A percentile compares a stretch with the other conserved stretches of the same genome.
Evolutionary conservation across 2,329 filamentous ascomycete species (phyloP).

Genomic region (Orbilia quercus): DNA sequence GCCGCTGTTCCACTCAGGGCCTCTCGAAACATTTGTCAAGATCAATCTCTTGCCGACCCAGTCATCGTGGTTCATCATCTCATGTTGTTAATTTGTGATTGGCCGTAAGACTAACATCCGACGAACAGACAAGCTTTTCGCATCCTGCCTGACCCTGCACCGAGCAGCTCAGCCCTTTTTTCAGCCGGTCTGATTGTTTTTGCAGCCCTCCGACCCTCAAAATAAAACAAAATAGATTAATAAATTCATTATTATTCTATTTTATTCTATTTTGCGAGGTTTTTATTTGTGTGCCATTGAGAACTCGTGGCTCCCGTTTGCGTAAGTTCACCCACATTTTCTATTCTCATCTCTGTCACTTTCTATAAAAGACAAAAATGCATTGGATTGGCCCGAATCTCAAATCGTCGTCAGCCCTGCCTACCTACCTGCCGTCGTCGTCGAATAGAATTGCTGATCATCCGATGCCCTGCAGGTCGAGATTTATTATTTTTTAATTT

Average conservation of each 20-base stretch:
- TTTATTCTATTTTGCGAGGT: slow-evolving; percentile 4
- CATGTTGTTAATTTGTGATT: slow-evolving; percentile 6
- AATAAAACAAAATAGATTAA: no score
- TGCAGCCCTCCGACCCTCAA: slow-evolving; percentile 7
- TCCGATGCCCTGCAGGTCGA: slow-evolving; percentile 23
- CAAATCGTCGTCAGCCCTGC: slow-evolving; percentile 3
- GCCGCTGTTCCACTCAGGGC: no score
- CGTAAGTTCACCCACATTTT: slow-evolving; percentile 50
- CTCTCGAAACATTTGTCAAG: slow-evolving; percentile 39
- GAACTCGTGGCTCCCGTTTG: slow-evolving; percentile 30
- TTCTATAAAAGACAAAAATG: not conserved
- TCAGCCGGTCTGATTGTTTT: slow-evolving; percentile 52
- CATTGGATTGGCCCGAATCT: not conserved
- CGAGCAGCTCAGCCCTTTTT: slow-evolving; percentile 38
- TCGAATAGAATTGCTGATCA: slow-evolving; percentile 16
- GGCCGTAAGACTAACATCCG: not conserved
- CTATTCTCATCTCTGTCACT: not conserved
- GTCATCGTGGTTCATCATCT: no score
- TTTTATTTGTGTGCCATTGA: slow-evolving; percentile 1
- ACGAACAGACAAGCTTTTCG: slow-evolving; percentile 27
- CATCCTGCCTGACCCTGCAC: not conserved
- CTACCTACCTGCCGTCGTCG: not conserved
- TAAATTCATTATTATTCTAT: no score
- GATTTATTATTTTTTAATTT: not conserved
- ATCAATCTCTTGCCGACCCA: not conserved